Evolutionary conservation across 1,284 basidiomycete species (phyloP), one percentile per base, ranked within the genome.

Genomic region (Sanghuangporus weigelae): DNA sequence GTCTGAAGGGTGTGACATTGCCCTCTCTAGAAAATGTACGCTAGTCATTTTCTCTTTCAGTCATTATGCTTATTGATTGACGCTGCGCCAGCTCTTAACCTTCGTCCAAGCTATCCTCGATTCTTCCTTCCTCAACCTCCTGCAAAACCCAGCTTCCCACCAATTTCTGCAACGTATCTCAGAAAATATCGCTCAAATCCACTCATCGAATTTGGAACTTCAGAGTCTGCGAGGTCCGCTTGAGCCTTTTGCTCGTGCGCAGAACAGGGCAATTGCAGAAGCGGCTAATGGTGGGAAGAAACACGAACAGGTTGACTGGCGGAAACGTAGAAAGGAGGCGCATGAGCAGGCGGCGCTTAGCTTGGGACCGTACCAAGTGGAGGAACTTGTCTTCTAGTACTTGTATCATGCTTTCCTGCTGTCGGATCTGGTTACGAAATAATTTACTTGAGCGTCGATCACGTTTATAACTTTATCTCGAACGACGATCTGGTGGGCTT

Each of bases 21-120:
- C 86, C 85, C 2, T 73, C 80, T 0, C 73, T 89, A 35, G 71
- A 78, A 56, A 83, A 86, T 75, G 84, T 85, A 66, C 21, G 77
- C 68, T 26, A 36, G 60, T 59, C 36, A 42, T 16, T 21, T 50
- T 11, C 40, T 54, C 21, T 60, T 26, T 59, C 51, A 2, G 42
- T 12, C n/a, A 40, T 49, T 5, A 54, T 51, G 14, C 2, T 39
- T 54, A 56, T 48, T 53, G 7, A 63, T 7, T 21, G 7, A 16
- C 35, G 36, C 46, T 54, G 12, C 31, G 46, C 7, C 68, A 90
- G 86, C 73, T 85, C 51, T 73, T 87, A 23, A 67, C 72, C 0
- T 88, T 91, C 75, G 70, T 87, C 7, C 85, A 87, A 72, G 76
- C 78, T 6, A 70, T 90, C 60, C 76, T 92, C 26, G 90, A 92